Evolutionary conservation across 192 early-diverging fungal genomes (phyloP).

Genomic region (Mortierella hygrophila): DNA sequence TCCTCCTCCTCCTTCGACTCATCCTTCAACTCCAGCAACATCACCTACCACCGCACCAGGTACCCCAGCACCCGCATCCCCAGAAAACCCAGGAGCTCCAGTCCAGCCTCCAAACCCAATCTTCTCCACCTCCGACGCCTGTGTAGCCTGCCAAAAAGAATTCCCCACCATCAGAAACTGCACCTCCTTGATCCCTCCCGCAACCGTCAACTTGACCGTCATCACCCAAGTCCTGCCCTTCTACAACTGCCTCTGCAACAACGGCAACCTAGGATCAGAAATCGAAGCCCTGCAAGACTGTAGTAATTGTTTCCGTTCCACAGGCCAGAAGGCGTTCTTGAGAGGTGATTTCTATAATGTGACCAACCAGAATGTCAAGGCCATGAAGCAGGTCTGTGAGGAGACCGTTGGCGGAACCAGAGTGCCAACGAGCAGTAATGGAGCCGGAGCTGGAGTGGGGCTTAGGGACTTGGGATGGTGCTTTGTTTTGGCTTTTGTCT

Average conservation of each 20-base stretch:
- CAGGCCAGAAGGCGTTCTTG: slow-evolving; percentile 25
- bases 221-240: slow-evolving; percentile 37
- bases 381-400: slow-evolving; percentile 27
- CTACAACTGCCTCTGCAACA: slow-evolving; percentile 25
- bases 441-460: neutral
- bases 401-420: slow-evolving; percentile 23
- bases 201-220: slow-evolving; percentile 31
- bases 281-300: slow-evolving; percentile 26
- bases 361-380: slow-evolving; percentile 28
- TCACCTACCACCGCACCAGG: neutral
- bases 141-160: slow-evolving; percentile 36
- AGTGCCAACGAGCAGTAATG: slow-evolving; percentile 1
- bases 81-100: neutral
- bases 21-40: slow-evolving; percentile 2
- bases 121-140: slow-evolving; percentile 37
- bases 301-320: slow-evolving; percentile 43
- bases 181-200: slow-evolving; percentile 20
- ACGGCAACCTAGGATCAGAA: neutral
- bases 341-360: slow-evolving; percentile 25
- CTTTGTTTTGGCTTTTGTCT: neutral
- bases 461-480: slow-evolving; percentile 3
- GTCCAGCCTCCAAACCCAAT: slow-evolving; percentile 31
- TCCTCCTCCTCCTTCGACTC: neutral
- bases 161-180: slow-evolving; percentile 28
- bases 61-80: neutral